Evolutionary conservation across 768 basidiomycete species (phyloP), one percentile per base, ranked within the genome.

Genomic region (Russula brevipes): DNA sequence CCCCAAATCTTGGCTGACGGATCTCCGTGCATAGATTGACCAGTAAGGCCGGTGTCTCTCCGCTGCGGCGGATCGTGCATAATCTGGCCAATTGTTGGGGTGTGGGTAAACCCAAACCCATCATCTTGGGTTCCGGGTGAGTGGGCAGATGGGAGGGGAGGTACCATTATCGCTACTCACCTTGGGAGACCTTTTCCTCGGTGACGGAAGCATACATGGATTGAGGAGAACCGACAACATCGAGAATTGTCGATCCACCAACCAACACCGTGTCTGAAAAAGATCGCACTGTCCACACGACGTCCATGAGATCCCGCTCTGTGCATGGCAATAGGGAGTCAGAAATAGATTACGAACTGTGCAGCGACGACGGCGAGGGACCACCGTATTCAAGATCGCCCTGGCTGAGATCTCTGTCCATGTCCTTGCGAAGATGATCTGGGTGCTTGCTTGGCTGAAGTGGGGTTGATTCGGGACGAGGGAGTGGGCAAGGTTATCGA

Each of bases 1-100:
- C 54, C 51, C 66, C 59, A 67, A 0, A 67, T 61, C 44, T 61
- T 66, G 30, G 54, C 59, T 17, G 65, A 53, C 9, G 61, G 55
- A 31, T 57, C 55, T 16, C 55, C n/a, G 17, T 57, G 35, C 11
- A 33, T 16, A 16, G 53, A 24, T 41, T 55, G 60, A 8, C 42
- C 35, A 1, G 42, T 30, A 24, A 51, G 41, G 30, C 36, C n/a
- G 1, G 56, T 63, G 30, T 59, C 45, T 35, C 57, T 58, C 41
- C 50, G 42, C 10, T 31, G 51, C 1, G 24, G 51, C 1, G 24
- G n/a, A 8, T 42, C 16, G n/a, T 12, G 8, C 30, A 47, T 41
- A 36, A 14, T 30, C 14, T 30, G 61, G 24, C 19, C 17, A 44
- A 19, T 16, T 7, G 31, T 46, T 35, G 51, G 45, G 9, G 24